Evolutionary conservation across 257 asterid species (phyloP).

Genomic region (Capsicum chinense): DNA sequence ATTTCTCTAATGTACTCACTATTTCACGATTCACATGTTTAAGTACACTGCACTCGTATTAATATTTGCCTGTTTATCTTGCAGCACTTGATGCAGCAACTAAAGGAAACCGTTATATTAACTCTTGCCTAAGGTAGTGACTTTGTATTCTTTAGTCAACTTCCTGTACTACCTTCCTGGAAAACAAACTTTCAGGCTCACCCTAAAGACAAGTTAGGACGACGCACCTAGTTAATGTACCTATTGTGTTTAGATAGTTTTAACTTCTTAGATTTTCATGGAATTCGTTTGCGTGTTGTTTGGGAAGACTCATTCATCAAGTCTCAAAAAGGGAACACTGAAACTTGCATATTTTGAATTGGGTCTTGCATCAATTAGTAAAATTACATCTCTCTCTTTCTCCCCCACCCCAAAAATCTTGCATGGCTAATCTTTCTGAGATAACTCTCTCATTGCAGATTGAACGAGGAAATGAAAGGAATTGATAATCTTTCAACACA

Average conservation of each 20-base stretch:
- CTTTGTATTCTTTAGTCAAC: background rate
- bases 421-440: background rate
- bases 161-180: background rate
- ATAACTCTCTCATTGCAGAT: slow-evolving; percentile 53
- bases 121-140: slow-evolving; percentile 87
- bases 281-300: background rate
- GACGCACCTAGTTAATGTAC: background rate
- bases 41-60: background rate
- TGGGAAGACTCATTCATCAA: background rate
- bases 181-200: background rate
- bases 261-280: background rate
- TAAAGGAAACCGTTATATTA: slow-evolving; percentile 85
- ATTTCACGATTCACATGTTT: slow-evolving; percentile 23
- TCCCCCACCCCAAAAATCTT: slow-evolving; percentile 6
- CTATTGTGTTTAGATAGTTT: background rate
- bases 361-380: slow-evolving; percentile 4
- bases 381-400: background rate
- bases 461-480: slow-evolving; percentile 93
- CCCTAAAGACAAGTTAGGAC: background rate
- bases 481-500: slow-evolving; percentile 71
- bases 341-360: background rate
- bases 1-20: background rate
- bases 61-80: slow-evolving; percentile 37
- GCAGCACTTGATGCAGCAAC: slow-evolving; percentile 96
- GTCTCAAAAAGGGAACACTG: background rate